Evolutionary conservation across 2,329 filamentous ascomycete species (phyloP).

Genomic region (Hysterium pulicare): DNA sequence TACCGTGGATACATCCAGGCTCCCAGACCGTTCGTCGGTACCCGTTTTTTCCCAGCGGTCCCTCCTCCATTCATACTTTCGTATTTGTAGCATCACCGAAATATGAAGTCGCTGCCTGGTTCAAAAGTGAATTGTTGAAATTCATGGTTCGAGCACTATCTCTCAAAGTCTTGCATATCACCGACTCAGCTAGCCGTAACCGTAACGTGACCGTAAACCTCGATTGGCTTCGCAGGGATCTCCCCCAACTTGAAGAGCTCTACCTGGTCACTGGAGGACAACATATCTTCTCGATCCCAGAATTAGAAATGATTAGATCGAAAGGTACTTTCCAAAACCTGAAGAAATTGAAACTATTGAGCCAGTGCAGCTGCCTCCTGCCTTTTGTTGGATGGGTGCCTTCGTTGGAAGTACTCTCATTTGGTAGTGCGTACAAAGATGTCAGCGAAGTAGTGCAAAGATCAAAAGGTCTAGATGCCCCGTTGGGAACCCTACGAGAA

Average conservation of each 20-base stretch:
- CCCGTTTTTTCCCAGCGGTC: too few species aligned
- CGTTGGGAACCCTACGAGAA: background rate
- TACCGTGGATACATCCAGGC: background rate
- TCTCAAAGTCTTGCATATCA: background rate
- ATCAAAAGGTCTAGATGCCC: background rate
- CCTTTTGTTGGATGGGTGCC: slow-evolving; percentile 1
- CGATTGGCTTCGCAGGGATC: background rate
- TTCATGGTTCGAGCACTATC: background rate
- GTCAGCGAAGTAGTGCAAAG: background rate
- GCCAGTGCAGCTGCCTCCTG: background rate
- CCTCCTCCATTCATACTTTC: background rate
- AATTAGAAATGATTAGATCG: background rate
- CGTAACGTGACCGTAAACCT: background rate
- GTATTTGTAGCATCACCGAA: background rate
- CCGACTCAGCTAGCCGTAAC: background rate
- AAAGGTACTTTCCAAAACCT: slow-evolving; percentile 1
- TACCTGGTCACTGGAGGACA: background rate
- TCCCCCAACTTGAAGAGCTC: slow-evolving; percentile 1
- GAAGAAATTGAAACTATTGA: background rate
- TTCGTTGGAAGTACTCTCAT: background rate
- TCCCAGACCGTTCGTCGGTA: background rate
- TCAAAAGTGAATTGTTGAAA: background rate
- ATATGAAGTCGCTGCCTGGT: background rate
- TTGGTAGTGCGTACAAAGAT: background rate
- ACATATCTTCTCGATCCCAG: background rate